Base-by-base conservation (phyloP, 2,329 filamentous ascomycete species). In the Colletotrichum tamarilloi region DNA sequence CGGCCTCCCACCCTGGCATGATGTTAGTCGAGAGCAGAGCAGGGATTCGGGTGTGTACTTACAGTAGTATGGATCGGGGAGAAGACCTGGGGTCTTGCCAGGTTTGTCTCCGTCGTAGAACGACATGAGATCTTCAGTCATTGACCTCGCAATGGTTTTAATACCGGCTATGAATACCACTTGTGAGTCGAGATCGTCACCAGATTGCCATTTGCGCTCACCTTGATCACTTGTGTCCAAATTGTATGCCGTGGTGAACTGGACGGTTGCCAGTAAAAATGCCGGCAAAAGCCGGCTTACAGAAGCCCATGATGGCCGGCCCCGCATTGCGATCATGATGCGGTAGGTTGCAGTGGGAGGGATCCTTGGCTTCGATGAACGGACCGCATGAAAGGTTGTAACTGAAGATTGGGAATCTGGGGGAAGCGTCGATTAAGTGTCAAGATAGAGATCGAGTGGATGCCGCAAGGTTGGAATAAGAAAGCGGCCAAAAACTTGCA, bases 1-100 rank as follows among this genome's bases (percentile, higher is more conserved):
- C 93, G 12, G 87, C 92, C 82, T 93, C 92, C 94, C 91, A 95
- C 88, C 88, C 88, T 90, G 69, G 11, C 68, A 59, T 19, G 3
- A 55, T 53, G 28, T 68, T 52, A 67, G 68, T 59, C 22, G 28
- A 24, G 7, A 28, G 30, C 3, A n/a, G 3, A 38, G 16, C 8
- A 42, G 26, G 8, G 5, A n/a, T 16, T 6, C 5, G 28, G 24
- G 6, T 24, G 24, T 49, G 5, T 42, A 80, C 86, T 77, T 80
- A 88, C 88, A 90, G 78, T 89, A 90, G 73, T 90, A 89, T 66
- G 87, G 88, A 11, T 83, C 78, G 32, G 87, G 87, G 4, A 90
- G 81, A 56, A 89, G 83, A 26, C 88, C 88, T 8, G 88, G 88
- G 4, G 80, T 86, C 22, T 84, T 80, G 49, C 88, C 88, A 0